Conservation (phyloP, 2,329 filamentous ascomycete genomes). For the Penicillium sp. region DNA sequence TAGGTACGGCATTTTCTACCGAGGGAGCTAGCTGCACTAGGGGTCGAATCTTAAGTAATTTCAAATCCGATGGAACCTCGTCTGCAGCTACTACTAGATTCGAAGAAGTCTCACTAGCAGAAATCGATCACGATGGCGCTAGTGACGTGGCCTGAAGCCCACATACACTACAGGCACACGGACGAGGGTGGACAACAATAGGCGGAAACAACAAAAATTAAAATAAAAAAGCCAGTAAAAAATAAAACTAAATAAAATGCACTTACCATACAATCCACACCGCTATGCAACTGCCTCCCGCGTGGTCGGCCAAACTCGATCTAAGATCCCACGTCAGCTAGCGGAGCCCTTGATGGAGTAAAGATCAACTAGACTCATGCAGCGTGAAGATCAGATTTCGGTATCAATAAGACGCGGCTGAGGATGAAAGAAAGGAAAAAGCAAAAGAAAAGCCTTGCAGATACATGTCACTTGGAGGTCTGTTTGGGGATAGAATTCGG, state of each 20-base stretch:
- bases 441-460: background rate
- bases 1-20: background rate
- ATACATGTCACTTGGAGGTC: background rate
- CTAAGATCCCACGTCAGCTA: conserved; percentile 14
- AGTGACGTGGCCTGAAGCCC: conserved; percentile 15
- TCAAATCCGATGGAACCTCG: background rate
- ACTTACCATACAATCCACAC: background rate
- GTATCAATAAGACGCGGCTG: conserved; percentile 1
- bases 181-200: background rate
- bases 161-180: background rate
- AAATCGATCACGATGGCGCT: conserved; percentile 7
- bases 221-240: background rate
- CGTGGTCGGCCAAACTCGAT: conserved; percentile 1
- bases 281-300: conserved; percentile 3
- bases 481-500: background rate
- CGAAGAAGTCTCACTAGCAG: background rate
- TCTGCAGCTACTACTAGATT: conserved; percentile 2
- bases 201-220: background rate
- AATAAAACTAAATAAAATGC: background rate
- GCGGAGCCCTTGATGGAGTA: conserved; percentile 4
- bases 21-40: background rate
- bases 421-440: background rate
- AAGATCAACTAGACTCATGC: conserved; percentile 13
- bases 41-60: background rate
- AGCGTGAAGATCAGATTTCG: conserved; percentile 8